Conservation (phyloP, 495 filamentous ascomycete genomes). For the Paragyromitra xinjiangensis region DNA sequence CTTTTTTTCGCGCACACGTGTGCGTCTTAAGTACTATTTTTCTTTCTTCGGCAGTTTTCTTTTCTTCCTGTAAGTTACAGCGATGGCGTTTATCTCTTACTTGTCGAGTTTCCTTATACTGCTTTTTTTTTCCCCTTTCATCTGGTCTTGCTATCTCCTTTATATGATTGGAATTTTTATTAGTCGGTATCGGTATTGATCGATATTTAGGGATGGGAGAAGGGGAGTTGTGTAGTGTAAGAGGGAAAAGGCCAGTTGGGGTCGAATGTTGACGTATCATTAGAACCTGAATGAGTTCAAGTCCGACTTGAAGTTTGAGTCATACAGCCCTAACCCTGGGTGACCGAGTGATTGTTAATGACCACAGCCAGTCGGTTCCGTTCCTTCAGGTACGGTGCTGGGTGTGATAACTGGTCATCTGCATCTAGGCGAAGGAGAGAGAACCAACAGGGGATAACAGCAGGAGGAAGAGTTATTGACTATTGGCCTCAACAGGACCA, state of each 20-base stretch:
- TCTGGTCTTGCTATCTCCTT: not conserved
- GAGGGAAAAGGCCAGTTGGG: not conserved
- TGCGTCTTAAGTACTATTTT: not conserved
- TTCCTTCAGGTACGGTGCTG: not conserved
- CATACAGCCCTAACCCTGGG: slow-evolving; percentile 38
- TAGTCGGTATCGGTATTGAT: slow-evolving; percentile 8
- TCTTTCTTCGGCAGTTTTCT: not conserved
- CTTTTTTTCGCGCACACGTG: not conserved
- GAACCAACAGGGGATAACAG: not conserved
- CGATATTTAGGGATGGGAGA: not conserved
- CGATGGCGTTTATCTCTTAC: slow-evolving; percentile 18
- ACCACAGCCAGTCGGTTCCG: not conserved
- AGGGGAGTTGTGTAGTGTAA: slow-evolving; percentile 1
- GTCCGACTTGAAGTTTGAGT: not conserved
- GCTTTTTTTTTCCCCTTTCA: not conserved
- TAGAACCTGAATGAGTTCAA: not conserved
- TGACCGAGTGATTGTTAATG: slow-evolving; percentile 37
- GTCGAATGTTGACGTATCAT: slow-evolving; percentile 8
- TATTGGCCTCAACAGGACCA: not conserved
- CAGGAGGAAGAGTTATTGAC: not conserved
- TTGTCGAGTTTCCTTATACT: not conserved
- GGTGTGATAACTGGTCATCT: not conserved
- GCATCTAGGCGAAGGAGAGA: not conserved
- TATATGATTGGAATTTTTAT: not conserved
- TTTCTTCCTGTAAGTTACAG: slow-evolving; percentile 26